Conservation (phyloP, 257 asterid genomes). For the Thymus quinquecostatus region DNA sequence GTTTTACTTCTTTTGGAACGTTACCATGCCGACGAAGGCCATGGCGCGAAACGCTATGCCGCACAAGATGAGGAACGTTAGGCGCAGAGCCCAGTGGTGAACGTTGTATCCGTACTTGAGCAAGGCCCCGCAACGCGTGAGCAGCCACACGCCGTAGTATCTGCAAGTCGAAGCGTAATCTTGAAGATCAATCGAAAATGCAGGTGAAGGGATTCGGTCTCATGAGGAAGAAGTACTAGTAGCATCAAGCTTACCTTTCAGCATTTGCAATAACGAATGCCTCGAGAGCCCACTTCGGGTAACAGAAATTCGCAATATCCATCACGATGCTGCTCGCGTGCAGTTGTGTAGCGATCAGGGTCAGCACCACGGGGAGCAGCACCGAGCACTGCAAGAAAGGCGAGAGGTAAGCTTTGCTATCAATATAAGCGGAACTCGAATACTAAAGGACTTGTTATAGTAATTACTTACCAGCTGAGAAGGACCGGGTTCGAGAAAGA, state of each 20-base stretch:
- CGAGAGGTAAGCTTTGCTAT: conserved; percentile 6
- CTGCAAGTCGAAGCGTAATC: conserved; percentile 41
- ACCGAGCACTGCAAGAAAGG: conserved; percentile 66
- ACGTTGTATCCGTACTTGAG: conserved; percentile 60
- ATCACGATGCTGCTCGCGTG: conserved; percentile 48
- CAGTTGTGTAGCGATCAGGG: conserved; percentile 75
- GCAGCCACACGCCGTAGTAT: conserved; percentile 90
- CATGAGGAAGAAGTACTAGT: neutral
- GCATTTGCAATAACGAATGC: conserved; percentile 88
- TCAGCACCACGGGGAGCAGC: conserved; percentile 87
- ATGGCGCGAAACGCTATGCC: conserved; percentile 65
- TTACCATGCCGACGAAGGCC: conserved; percentile 82
- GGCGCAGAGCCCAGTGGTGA: conserved; percentile 63
- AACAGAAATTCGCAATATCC: conserved; percentile 58
- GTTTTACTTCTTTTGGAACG: conserved; percentile 68
- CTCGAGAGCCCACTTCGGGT: conserved; percentile 94
- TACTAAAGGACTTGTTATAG: too few relatives aligned
- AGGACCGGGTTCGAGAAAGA: conserved; percentile 91
- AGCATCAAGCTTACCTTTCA: conserved; percentile 53
- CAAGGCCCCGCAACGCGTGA: conserved; percentile 86
- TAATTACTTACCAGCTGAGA: conserved; percentile 74
- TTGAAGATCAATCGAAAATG: neutral
- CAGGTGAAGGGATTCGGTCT: neutral
- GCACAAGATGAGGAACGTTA: conserved; percentile 51
- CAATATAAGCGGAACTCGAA: conserved; percentile 21